Base-by-base conservation (phyloP, 371 early-diverging fungal genomes). In the Mucor piriformis region DNA sequence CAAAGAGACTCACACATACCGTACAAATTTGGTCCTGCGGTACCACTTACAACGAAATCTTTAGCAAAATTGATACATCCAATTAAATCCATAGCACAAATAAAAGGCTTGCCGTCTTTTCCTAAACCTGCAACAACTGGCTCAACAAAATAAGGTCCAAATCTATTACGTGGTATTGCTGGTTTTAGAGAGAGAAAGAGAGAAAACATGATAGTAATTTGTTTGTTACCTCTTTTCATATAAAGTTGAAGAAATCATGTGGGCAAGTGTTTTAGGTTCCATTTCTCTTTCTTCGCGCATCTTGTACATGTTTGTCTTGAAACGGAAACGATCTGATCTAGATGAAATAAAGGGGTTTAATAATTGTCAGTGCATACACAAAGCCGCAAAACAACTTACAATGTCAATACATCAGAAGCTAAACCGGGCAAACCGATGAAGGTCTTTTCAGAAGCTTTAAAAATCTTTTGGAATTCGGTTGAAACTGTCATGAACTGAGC, bases 1-100 rank as follows among this genome's bases (percentile, higher is more conserved):
- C 95, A 99, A 59, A 99, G 82, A 6, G 93, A 87, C 81, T 99
- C 99, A 77, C 97, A 95, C 87, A 98, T 94, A 63, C 99, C 99
- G 64, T 92, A 95, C 57, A 99, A 83, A 69, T 94, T 93, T 20
- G 88, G 81, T 33, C 77, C 70, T 27, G 99, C 93, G 12, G 99
- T 99, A 60, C 99, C 99, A 54, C 87, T 84, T 25, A 98, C 97
- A 29, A 95, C 95, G 88, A 99, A 99, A 74, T 97, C 97, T 57
- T 91, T 87, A 27, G 99, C 92, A 72, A 88, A 91, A 76, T 92
- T 93, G 69, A 95, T 88, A 77, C 98, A 98, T 37, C 99, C 99
- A 69, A 99, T 94, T 64, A 94, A 77, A 74, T 99, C 99, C 91
- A 93, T 97, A 37, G 88, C 82, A 79, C 95, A 95, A 58, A 99